Percentiles rank a stretch among this genome's conserved stretches.
Evolutionary conservation across 257 asterid genomes (phyloP).

Genomic region (Solanum lignicaule): DNA sequence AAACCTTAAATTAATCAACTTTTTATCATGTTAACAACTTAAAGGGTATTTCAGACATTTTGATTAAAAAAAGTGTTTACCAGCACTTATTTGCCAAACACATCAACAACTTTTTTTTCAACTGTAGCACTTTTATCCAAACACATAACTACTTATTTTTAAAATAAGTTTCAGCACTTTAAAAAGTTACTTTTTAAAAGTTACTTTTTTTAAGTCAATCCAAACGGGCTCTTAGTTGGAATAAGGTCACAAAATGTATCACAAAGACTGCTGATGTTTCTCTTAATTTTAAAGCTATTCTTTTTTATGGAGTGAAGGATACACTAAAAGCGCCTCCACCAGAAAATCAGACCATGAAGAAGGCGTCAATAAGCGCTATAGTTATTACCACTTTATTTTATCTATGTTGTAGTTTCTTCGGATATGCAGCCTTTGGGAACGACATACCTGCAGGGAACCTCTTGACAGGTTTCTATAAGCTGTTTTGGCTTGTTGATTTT

Average conservation of each 20-base stretch:
- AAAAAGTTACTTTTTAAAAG: too few relatives aligned
- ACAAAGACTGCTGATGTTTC: not conserved
- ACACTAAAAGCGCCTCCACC: constrained; percentile 56
- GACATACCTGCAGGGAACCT: constrained; percentile 47
- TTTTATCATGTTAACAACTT: too few relatives aligned
- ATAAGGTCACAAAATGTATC: not conserved
- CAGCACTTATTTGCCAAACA: too few relatives aligned
- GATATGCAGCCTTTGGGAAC: constrained; percentile 69
- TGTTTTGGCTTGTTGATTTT: constrained; percentile 58
- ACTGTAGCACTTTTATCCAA: too few relatives aligned
- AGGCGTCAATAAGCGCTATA: constrained; percentile 35
- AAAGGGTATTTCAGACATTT: too few relatives aligned
- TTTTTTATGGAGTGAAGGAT: constrained; percentile 24
- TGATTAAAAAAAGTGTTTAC: too few relatives aligned
- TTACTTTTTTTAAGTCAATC: too few relatives aligned
- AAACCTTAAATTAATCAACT: too few relatives aligned
- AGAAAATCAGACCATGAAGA: constrained; percentile 51
- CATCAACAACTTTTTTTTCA: too few relatives aligned
- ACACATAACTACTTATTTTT: too few relatives aligned
- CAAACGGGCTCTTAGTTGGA: too few relatives aligned
- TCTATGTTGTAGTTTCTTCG: constrained; percentile 48
- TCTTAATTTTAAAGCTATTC: not conserved
- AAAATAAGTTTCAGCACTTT: too few relatives aligned
- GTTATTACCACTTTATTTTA: constrained; percentile 40
- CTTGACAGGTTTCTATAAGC: constrained; percentile 68